Conservation (phyloP, 2,329 filamentous ascomycete species). For the Calonectria honghensis region DNA sequence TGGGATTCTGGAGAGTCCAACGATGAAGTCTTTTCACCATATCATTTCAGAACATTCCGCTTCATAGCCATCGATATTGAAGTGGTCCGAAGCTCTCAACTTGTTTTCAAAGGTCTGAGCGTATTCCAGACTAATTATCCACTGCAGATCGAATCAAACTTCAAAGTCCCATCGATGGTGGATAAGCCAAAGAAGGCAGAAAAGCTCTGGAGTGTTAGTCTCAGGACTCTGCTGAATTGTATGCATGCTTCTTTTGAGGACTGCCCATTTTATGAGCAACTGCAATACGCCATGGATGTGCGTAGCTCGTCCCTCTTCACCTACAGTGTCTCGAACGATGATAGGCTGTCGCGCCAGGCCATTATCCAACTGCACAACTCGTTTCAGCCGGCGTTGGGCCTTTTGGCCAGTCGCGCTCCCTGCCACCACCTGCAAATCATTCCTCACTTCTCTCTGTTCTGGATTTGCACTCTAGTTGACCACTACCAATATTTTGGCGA, state of each 20-base stretch:
- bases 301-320: slow-evolving; percentile 57
- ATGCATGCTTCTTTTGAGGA: slow-evolving; percentile 59
- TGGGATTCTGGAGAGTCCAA: too few relatives aligned
- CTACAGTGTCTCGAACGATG: slow-evolving; percentile 56
- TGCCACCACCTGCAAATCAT: slow-evolving; percentile 59
- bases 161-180: too few relatives aligned
- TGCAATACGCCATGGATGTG: slow-evolving; percentile 58
- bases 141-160: neutral
- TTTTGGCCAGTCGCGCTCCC: slow-evolving; percentile 59
- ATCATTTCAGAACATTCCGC: slow-evolving; percentile 35
- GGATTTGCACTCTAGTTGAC: slow-evolving; percentile 59
- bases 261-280: slow-evolving; percentile 60
- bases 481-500: slow-evolving; percentile 60
- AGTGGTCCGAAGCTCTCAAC: neutral
- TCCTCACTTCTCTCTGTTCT: slow-evolving; percentile 60
- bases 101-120: neutral
- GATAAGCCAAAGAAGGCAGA: too few relatives aligned
- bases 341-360: slow-evolving; percentile 56
- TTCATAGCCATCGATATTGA: slow-evolving; percentile 18
- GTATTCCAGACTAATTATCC: slow-evolving; percentile 22
- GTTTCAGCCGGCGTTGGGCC: slow-evolving; percentile 49
- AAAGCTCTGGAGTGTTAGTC: slow-evolving; percentile 46
- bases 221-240: slow-evolving; percentile 49
- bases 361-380: slow-evolving; percentile 54
- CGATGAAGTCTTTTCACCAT: slow-evolving; percentile 10